These are phyloP conservation scores for Pinus taeda DNA, from an alignment of 75 land plant species.

Conservation along the genomic window DNA sequence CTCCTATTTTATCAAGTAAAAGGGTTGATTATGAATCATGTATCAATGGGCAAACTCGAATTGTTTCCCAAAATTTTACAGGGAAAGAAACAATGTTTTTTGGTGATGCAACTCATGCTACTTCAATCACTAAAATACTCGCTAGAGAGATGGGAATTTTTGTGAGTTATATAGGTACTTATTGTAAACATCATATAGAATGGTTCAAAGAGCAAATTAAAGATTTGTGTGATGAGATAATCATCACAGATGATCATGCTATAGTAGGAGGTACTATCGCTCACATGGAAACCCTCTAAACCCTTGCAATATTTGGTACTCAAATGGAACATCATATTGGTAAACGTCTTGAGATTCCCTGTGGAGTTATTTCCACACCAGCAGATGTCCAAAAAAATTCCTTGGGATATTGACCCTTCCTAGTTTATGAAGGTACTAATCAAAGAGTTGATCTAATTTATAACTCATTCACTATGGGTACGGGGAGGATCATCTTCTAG, in stretches of 20 bases:
- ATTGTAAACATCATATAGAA: conserved; percentile 9
- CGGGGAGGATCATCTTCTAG: background rate
- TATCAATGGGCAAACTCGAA: background rate
- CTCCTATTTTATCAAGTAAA: background rate
- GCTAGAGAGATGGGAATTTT: conserved; percentile 14
- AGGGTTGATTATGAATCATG: background rate
- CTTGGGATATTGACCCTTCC: background rate
- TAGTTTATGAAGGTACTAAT: conserved; percentile 2
- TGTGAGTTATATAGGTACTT: conserved; percentile 13
- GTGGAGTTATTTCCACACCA: background rate
- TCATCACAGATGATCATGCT: background rate
- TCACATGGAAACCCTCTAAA: background rate
- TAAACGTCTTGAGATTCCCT: too few species aligned
- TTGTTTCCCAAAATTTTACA: background rate
- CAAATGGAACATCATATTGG: too few species aligned
- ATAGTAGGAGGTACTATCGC: background rate
- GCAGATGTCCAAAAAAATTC: background rate
- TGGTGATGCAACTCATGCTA: conserved; percentile 5
- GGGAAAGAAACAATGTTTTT: background rate
- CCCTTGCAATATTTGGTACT: too few species aligned
- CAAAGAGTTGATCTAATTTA: conserved; percentile 6
- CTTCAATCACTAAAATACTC: conserved; percentile 19
- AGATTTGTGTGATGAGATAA: background rate
- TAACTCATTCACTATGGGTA: background rate
- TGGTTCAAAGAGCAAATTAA: background rate